Evolutionary conservation across 306 rosid species (phyloP).

Genomic region (Spatholobus suberectus): DNA sequence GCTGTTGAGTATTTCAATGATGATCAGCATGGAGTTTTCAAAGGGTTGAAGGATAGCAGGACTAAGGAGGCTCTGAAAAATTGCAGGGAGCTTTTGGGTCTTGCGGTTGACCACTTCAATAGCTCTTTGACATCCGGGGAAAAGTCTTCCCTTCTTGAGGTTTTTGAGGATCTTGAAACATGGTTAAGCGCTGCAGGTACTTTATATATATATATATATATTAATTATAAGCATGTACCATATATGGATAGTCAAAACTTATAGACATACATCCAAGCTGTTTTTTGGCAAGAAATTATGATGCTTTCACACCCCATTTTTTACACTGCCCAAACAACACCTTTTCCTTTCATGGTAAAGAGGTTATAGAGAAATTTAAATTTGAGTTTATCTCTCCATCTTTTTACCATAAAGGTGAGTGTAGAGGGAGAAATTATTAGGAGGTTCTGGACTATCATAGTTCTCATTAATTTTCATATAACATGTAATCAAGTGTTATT

Average conservation of each 20-base stretch:
- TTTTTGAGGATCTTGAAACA: conserved; percentile 67
- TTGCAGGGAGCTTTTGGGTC: conserved; percentile 62
- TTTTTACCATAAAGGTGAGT: neutral
- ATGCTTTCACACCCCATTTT: neutral
- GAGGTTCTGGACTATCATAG: too few species aligned
- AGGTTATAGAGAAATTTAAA: neutral
- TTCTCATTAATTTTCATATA: too few species aligned
- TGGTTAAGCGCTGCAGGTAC: conserved; percentile 82
- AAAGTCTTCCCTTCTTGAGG: conserved; percentile 50
- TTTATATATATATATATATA: too few species aligned
- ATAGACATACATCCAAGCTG: neutral
- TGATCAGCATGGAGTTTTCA: conserved; percentile 37
- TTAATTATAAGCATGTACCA: neutral
- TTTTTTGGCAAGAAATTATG: neutral
- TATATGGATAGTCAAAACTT: neutral
- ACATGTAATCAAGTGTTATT: too few species aligned
- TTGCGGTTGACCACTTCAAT: conserved; percentile 70
- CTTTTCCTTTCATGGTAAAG: neutral
- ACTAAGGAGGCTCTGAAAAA: conserved; percentile 51
- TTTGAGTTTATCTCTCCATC: neutral
- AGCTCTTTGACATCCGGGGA: conserved; percentile 42
- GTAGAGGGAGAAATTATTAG: too few species aligned
- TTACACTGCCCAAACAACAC: neutral
- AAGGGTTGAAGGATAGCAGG: conserved; percentile 26
- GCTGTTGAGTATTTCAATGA: conserved; percentile 44